These are phyloP conservation scores for Tarenaya hassleriana DNA, from an alignment of 345 rosid species.

Conservation along the genomic window DNA sequence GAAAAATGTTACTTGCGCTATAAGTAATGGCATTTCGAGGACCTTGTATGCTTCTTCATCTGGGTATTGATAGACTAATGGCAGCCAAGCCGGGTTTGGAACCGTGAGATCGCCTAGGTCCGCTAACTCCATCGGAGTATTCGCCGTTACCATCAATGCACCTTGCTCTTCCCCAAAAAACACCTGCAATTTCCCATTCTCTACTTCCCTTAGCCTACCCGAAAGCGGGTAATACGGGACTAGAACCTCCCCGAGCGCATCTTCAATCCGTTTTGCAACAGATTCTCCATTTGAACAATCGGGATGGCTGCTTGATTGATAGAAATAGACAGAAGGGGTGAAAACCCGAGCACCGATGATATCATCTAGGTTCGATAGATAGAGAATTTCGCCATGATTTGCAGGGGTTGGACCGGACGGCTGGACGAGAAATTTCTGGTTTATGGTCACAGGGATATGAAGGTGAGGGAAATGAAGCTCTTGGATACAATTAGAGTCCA, in stretches of 20 bases:
- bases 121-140: slow-evolving; percentile 40
- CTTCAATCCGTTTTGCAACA: slow-evolving; percentile 34
- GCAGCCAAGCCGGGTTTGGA: slow-evolving; percentile 87
- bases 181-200: slow-evolving; percentile 63
- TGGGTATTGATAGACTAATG: slow-evolving; percentile 53
- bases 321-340: slow-evolving; percentile 84
- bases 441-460: slow-evolving; percentile 41
- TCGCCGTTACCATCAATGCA: slow-evolving; percentile 67
- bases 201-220: slow-evolving; percentile 61
- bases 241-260: slow-evolving; percentile 52
- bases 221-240: slow-evolving; percentile 86
- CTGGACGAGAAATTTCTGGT: slow-evolving; percentile 28
- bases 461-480: slow-evolving; percentile 53
- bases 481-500: slow-evolving; percentile 53
- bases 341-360: slow-evolving; percentile 71
- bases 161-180: slow-evolving; percentile 70
- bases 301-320: slow-evolving; percentile 20
- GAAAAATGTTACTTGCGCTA: slow-evolving; percentile 75
- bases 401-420: slow-evolving; percentile 60
- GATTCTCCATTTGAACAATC: slow-evolving; percentile 8
- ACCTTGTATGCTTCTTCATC: slow-evolving; percentile 75
- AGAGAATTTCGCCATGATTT: slow-evolving; percentile 41
- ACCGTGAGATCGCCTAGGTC: slow-evolving; percentile 75
- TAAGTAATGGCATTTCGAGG: slow-evolving; percentile 71
- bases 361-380: slow-evolving; percentile 88